These are phyloP conservation scores for Trichoderma oligosporum DNA, from an alignment of 2,329 filamentous ascomycete genomes.

Conservation along the genomic window DNA sequence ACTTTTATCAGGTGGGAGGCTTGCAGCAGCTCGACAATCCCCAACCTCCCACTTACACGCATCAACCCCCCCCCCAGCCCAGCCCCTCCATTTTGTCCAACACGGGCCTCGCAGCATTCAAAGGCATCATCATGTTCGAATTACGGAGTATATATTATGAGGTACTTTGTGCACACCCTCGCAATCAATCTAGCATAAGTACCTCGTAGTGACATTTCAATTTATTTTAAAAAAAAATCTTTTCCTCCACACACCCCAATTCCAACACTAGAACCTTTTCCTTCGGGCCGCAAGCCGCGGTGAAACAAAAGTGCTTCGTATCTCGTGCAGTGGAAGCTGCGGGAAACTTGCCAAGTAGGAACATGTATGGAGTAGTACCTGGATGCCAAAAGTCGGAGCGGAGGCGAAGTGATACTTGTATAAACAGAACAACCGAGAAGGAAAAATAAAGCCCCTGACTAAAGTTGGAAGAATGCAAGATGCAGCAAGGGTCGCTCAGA, in stretches of 20 bases:
- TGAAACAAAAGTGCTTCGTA: slow-evolving; percentile 1
- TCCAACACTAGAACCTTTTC: too few species aligned
- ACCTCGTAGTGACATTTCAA: too few species aligned
- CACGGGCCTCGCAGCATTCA: slow-evolving; percentile 8
- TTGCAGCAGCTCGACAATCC: slow-evolving; percentile 25
- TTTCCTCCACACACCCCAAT: slow-evolving; percentile 1
- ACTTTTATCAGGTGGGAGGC: slow-evolving; percentile 31
- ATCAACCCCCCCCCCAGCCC: slow-evolving; percentile 21
- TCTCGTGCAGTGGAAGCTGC: background rate
- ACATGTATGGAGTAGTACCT: background rate
- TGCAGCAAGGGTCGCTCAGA: slow-evolving; percentile 14
- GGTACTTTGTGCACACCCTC: slow-evolving; percentile 5
- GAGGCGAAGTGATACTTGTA: background rate
- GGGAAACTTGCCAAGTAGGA: background rate
- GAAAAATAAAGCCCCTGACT: slow-evolving; percentile 14
- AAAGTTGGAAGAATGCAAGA: slow-evolving; percentile 13
- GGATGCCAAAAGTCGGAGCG: slow-evolving; percentile 6
- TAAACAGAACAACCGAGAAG: background rate
- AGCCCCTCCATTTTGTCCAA: slow-evolving; percentile 29
- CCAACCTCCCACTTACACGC: slow-evolving; percentile 39
- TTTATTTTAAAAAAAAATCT: too few species aligned
- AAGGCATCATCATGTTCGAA: background rate
- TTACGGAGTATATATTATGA: too few species aligned
- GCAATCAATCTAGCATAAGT: background rate
- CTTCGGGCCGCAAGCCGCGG: slow-evolving; percentile 12